Evolutionary conservation across 495 filamentous ascomycete genomes (phyloP).

Genomic region (Immersiella caudata): DNA sequence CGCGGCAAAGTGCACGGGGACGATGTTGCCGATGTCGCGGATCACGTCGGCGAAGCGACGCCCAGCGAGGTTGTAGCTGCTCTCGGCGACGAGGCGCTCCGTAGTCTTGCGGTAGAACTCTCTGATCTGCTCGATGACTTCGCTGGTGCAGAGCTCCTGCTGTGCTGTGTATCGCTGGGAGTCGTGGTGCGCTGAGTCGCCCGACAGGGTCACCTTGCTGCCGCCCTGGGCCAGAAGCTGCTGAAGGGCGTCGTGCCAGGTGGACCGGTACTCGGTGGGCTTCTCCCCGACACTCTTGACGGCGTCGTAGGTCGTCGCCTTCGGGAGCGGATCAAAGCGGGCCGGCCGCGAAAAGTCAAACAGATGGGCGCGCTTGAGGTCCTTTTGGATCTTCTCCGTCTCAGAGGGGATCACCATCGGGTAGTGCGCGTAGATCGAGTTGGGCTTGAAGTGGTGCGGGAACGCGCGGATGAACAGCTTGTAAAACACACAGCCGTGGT

Average conservation of each 20-base stretch:
- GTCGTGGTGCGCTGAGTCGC: conserved; percentile 52
- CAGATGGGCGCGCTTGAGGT: conserved; percentile 68
- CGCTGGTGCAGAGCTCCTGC: conserved; percentile 59
- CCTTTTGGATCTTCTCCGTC: conserved; percentile 71
- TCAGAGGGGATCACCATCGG: conserved; percentile 75
- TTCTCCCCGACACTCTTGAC: conserved; percentile 66
- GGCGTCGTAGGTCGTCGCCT: conserved; percentile 62
- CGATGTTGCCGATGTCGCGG: conserved; percentile 74
- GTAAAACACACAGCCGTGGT: conserved; percentile 84
- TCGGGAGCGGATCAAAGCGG: conserved; percentile 52
- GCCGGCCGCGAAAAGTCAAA: conserved; percentile 71
- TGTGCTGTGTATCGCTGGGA: conserved; percentile 56
- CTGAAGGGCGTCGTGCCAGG: conserved; percentile 61
- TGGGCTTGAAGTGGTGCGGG: conserved; percentile 74
- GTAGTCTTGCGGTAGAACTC: conserved; percentile 67
- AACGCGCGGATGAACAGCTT: conserved; percentile 80
- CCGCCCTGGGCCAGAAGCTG: conserved; percentile 54
- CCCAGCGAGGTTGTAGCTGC: conserved; percentile 61
- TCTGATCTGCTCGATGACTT: conserved; percentile 62
- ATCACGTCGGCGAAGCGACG: conserved; percentile 74
- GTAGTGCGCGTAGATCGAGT: conserved; percentile 87
- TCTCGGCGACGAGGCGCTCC: conserved; percentile 63
- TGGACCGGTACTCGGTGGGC: conserved; percentile 63
- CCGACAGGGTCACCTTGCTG: conserved; percentile 56
- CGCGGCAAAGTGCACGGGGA: conserved; percentile 71